Evolutionary conservation across 768 basidiomycete species (phyloP), one percentile per base, ranked within the genome.

Genomic region (Cystobasidiopsis lactophilus): DNA sequence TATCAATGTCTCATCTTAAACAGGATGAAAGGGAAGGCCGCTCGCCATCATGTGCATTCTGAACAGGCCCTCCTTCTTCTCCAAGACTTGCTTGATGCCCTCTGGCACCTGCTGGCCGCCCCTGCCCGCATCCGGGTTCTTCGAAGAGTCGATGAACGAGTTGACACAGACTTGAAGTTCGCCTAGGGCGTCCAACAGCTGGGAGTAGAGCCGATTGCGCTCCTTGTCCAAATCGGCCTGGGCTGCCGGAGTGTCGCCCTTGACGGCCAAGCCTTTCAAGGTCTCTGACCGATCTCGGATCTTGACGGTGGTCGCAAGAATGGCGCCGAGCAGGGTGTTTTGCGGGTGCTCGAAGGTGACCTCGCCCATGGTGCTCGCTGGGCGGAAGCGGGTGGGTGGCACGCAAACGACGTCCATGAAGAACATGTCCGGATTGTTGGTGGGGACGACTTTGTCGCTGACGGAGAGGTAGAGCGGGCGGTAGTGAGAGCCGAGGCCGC

Each of bases 51-150:
- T 96, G 63, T 98, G 78, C 69, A 89, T 93, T 53, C 93, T 74
- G 74, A 98, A 98, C 46, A 98, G 66, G 41, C 93, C 93, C 58
- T 96, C 93, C 68, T 98, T 98, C 75, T 96, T 98, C 70, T 98
- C 93, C 61, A 98, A 69, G 13, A 81, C 76, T 67, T 98, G 91
- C 72, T 96, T 98, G 57, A 98, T 78, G 57, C 93, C 93, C 40
- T 79, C 73, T 31, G 89, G 88, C 27, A 89, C 88, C 19, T 84
- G 70, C 63, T 86, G 86, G 2, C 91, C 93, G 62, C 82, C 79
- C 49, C 82, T 74, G 53, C 83, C 70, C n/a, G 77, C 73, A 31
- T 77, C 71, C 5, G 91, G 86, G 63, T 96, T 95, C 70, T 96
- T 95, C 64, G 77, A 82, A 63, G 83, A 86, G 63, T 98, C 93